A percentile compares a stretch with the other conserved stretches of the same genome.
These are phyloP conservation scores for Dactylorhiza incarnata DNA, from an alignment of 106 monocot species.

Conservation along the genomic window DNA sequence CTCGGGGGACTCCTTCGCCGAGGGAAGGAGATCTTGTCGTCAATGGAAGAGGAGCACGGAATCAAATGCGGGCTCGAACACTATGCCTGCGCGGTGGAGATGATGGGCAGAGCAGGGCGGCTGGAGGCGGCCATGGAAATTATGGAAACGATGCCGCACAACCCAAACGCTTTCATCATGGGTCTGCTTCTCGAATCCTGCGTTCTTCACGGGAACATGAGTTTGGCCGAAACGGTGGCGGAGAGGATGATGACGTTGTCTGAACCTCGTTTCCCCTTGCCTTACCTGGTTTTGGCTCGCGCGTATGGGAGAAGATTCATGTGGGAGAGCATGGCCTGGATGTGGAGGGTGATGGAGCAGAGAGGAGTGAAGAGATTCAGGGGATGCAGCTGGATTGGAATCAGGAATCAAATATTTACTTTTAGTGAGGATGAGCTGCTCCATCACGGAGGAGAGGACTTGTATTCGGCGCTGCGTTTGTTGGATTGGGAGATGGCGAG, in stretches of 20 bases:
- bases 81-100: constrained; percentile 44
- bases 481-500: constrained; percentile 36
- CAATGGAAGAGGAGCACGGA: constrained; percentile 44
- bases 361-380: constrained; percentile 31
- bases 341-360: constrained; percentile 43
- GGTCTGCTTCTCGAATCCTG: constrained; percentile 49
- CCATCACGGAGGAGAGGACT: constrained; percentile 48
- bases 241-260: constrained; percentile 33
- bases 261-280: constrained; percentile 21
- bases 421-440: constrained; percentile 36
- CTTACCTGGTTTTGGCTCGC: constrained; percentile 39
- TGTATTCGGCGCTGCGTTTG: constrained; percentile 32
- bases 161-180: constrained; percentile 20
- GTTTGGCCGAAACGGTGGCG: constrained; percentile 31
- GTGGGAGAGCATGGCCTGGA: constrained; percentile 66
- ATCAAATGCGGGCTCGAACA: constrained; percentile 36
- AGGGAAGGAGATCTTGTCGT: constrained; percentile 42
- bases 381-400: constrained; percentile 53
- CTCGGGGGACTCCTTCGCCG: constrained; percentile 32
- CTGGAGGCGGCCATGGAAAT: constrained; percentile 41
- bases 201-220: constrained; percentile 25
- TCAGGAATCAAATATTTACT: constrained; percentile 30
- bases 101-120: constrained; percentile 50
- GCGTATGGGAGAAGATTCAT: constrained; percentile 40
- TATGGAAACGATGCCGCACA: constrained; percentile 27